phyloP scores from a whole-genome alignment of 805 yeast species.

The Lipomyces starkeyi region DNA sequence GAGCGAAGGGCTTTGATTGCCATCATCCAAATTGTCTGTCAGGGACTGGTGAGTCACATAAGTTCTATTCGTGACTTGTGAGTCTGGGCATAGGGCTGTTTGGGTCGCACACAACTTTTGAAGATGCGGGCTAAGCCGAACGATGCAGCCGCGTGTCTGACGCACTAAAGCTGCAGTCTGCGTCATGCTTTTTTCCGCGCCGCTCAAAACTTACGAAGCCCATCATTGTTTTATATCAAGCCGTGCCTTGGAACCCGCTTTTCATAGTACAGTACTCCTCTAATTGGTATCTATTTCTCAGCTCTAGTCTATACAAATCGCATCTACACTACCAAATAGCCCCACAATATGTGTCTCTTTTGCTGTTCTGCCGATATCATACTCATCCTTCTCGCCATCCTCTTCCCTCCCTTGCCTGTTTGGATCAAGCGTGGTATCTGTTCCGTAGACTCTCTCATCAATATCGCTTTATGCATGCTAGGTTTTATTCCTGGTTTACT shows the following conservation, averaged over 20 bases:
- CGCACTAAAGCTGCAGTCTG: background rate
- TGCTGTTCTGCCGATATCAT: slow-evolving; percentile 57
- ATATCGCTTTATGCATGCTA: slow-evolving; percentile 69
- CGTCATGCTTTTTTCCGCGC: background rate
- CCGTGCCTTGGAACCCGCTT: background rate
- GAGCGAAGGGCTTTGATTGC: too few relatives aligned
- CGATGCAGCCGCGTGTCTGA: background rate
- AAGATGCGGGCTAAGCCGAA: background rate
- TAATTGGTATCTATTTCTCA: too few relatives aligned
- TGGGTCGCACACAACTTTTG: too few relatives aligned
- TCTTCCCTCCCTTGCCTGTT: slow-evolving; percentile 83
- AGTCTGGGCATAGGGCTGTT: too few relatives aligned
- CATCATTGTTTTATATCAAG: too few relatives aligned
- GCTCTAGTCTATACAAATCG: background rate
- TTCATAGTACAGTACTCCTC: background rate
- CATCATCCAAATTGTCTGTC: too few relatives aligned
- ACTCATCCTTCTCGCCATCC: slow-evolving; percentile 68
- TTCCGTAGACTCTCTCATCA: slow-evolving; percentile 71
- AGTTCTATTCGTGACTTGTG: too few relatives aligned
- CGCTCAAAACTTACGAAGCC: background rate
- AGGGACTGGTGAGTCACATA: too few relatives aligned
- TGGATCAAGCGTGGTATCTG: slow-evolving; percentile 73
- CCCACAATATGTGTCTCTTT: slow-evolving; percentile 28
- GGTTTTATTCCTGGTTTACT: slow-evolving; percentile 80
- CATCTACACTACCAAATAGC: background rate